These are phyloP conservation scores for Cladosporium sp. DNA, from an alignment of 2,329 filamentous ascomycete species.

Conservation along the genomic window DNA sequence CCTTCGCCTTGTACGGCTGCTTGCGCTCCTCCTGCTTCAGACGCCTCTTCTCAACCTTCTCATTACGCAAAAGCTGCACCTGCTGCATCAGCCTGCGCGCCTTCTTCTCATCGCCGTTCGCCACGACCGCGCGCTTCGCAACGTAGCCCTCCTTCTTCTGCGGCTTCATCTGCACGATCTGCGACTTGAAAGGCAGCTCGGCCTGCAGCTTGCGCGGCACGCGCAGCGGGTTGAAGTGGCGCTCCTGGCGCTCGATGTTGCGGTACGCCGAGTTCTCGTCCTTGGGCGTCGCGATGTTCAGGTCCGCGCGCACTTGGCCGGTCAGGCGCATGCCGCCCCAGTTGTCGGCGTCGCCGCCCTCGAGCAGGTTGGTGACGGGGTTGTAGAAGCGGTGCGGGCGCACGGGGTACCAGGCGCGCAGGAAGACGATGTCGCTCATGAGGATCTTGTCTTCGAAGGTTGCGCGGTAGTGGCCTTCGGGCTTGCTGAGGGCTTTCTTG, in stretches of 20 bases:
- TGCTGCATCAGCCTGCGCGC: slow-evolving; percentile 90
- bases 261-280: slow-evolving; percentile 86
- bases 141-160: slow-evolving; percentile 85
- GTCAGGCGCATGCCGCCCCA: slow-evolving; percentile 96
- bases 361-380: slow-evolving; percentile 87
- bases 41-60: slow-evolving; percentile 80
- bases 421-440: slow-evolving; percentile 93
- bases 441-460: slow-evolving; percentile 99
- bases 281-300: slow-evolving; percentile 74
- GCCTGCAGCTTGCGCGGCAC: slow-evolving; percentile 80
- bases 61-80: slow-evolving; percentile 84
- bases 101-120: slow-evolving; percentile 80
- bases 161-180: slow-evolving; percentile 79
- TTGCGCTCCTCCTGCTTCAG: slow-evolving; percentile 87
- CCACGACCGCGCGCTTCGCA: slow-evolving; percentile 91
- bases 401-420: slow-evolving; percentile 95
- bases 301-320: slow-evolving; percentile 79
- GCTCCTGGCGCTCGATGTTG: slow-evolving; percentile 54
- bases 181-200: slow-evolving; percentile 86
- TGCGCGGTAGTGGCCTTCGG: slow-evolving; percentile 92
- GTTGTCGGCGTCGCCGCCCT: slow-evolving; percentile 48
- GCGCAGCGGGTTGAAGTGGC: slow-evolving; percentile 62
- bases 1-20: slow-evolving; percentile 77
- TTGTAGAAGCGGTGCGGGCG: slow-evolving; percentile 97
- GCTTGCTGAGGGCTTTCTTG: slow-evolving; percentile 90